These are phyloP conservation scores for Dipodascopsis uninucleata DNA, from an alignment of 805 yeast genomes.

Conservation along the genomic window DNA sequence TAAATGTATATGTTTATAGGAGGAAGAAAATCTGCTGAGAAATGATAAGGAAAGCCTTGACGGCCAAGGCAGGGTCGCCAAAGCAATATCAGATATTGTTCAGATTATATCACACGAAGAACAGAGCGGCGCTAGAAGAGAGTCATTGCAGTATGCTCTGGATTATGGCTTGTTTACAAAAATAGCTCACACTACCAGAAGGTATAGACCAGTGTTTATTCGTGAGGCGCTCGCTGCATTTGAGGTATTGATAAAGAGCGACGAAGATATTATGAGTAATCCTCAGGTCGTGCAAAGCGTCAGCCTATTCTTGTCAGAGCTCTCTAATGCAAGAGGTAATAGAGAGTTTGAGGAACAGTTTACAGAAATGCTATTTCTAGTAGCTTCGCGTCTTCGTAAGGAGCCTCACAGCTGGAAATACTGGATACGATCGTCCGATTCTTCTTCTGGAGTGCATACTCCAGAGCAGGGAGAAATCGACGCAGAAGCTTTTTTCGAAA, in stretches of 20 bases:
- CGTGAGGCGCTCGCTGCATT: constrained; percentile 18
- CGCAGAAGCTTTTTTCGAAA: neutral
- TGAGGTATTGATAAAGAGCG: constrained; percentile 17
- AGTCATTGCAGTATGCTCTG: constrained; percentile 19
- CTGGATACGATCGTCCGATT: constrained; percentile 15
- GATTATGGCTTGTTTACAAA: constrained; percentile 24
- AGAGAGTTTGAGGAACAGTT: constrained; percentile 20
- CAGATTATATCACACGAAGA: constrained; percentile 18
- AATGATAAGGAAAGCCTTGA: constrained; percentile 3
- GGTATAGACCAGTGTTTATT: constrained; percentile 15
- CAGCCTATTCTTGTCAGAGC: constrained; percentile 15
- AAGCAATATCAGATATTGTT: constrained; percentile 8
- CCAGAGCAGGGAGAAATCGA: neutral
- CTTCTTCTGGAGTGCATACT: neutral
- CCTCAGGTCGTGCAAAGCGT: constrained; percentile 16
- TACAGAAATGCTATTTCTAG: constrained; percentile 24
- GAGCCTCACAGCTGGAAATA: constrained; percentile 24
- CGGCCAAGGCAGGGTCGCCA: constrained; percentile 12
- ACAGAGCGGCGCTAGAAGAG: constrained; percentile 9
- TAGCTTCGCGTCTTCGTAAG: constrained; percentile 23
- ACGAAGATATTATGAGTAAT: constrained; percentile 22
- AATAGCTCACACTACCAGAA: constrained; percentile 12
- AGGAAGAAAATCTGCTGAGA: constrained; percentile 12
- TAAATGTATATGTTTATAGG: constrained; percentile 3
- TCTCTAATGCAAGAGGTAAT: constrained; percentile 11